Evolutionary conservation across 371 early-diverging fungal genomes (phyloP).

Genomic region (Syncephalastrum sp.): DNA sequence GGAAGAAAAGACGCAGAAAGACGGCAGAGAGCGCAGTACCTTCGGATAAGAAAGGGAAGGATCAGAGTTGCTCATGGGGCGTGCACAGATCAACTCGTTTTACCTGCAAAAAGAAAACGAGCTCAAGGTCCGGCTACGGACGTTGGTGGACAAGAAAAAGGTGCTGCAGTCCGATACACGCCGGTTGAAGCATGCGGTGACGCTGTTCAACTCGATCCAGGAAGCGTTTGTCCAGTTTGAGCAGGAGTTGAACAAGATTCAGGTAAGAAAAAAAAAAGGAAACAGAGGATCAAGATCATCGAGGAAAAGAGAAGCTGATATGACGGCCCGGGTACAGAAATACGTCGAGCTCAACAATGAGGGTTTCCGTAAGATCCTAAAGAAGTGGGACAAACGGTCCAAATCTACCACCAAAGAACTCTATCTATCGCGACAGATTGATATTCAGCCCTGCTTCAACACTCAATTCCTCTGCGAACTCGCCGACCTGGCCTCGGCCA

Average conservation of each 20-base stretch:
- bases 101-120: constrained; percentile 81
- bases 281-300: not conserved
- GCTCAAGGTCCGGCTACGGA: constrained; percentile 72
- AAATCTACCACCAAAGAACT: constrained; percentile 94
- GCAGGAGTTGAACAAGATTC: constrained; percentile 90
- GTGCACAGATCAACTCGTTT: constrained; percentile 74
- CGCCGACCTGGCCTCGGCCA: constrained; percentile 75
- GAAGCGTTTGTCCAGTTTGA: constrained; percentile 91
- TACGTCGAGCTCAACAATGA: constrained; percentile 95
- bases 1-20: not conserved
- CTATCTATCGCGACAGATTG: constrained; percentile 91
- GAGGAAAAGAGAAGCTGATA: not conserved
- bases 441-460: constrained; percentile 95
- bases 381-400: constrained; percentile 97
- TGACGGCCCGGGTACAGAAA: constrained; percentile 51
- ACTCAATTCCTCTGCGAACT: constrained; percentile 85
- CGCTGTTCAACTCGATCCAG: constrained; percentile 66
- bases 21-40: not conserved
- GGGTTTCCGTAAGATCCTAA: constrained; percentile 95
- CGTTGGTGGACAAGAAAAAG: constrained; percentile 80
- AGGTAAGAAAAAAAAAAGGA: constrained; percentile 47
- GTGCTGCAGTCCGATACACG: constrained; percentile 58
- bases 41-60: not conserved
- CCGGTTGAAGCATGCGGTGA: constrained; percentile 55
- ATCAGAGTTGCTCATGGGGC: not conserved